phyloP scores from a whole-genome alignment of 164 flowering plant species.

The Stephania yunnanensis region DNA sequence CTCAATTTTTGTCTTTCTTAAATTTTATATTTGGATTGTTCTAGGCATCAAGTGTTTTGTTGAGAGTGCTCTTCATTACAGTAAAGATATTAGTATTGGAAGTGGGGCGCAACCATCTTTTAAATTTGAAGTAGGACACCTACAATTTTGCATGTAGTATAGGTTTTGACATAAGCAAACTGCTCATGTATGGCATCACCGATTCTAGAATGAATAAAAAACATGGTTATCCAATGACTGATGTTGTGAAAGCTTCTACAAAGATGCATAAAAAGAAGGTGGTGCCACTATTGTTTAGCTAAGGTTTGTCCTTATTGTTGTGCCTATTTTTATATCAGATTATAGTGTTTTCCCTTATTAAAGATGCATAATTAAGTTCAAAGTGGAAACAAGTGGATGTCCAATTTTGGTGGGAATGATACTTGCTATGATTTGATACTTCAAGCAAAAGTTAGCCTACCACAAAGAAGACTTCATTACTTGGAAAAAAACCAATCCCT shows the following conservation, averaged over 20 bases:
- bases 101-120: slow-evolving; percentile 71
- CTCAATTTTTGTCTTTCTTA: background rate
- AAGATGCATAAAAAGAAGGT: no score
- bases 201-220: slow-evolving; percentile 82
- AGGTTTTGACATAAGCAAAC: slow-evolving; percentile 48
- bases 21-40: slow-evolving; percentile 16
- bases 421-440: background rate
- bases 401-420: background rate
- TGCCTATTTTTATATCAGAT: background rate
- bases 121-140: slow-evolving; percentile 40
- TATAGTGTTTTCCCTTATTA: background rate
- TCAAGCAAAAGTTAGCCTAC: background rate
- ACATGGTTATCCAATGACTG: slow-evolving; percentile 72
- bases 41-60: slow-evolving; percentile 70
- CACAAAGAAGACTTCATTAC: background rate
- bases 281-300: slow-evolving; percentile 91
- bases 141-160: slow-evolving; percentile 13
- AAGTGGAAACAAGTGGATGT: background rate
- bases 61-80: slow-evolving; percentile 67
- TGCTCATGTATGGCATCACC: slow-evolving; percentile 85
- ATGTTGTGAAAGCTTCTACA: slow-evolving; percentile 81
- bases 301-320: slow-evolving; percentile 42
- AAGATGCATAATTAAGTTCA: background rate
- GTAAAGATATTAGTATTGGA: slow-evolving; percentile 79
- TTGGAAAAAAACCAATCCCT: background rate